These are phyloP conservation scores for Yamadazyma dushanensis DNA, from an alignment of 1,139 yeast species.

Conservation along the genomic window DNA sequence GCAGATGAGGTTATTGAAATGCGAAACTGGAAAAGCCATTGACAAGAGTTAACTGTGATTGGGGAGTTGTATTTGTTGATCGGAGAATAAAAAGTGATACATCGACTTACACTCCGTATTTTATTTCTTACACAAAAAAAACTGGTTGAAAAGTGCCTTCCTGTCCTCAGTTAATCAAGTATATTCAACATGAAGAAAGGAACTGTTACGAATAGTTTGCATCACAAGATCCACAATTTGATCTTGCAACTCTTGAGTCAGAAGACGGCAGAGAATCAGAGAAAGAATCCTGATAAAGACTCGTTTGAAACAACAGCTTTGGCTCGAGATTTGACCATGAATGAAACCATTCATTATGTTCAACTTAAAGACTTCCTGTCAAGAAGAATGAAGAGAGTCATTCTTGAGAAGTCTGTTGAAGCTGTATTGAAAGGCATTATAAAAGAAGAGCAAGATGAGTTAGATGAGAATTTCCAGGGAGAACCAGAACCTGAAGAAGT, in stretches of 20 bases:
- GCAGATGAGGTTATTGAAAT: too few relatives aligned
- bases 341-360: conserved; percentile 55
- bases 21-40: too few relatives aligned
- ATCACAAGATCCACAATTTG: conserved; percentile 50
- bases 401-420: conserved; percentile 58
- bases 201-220: conserved; percentile 36
- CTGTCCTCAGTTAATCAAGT: too few relatives aligned
- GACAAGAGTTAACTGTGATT: too few relatives aligned
- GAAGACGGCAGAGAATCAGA: conserved; percentile 46
- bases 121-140: too few relatives aligned
- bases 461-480: conserved; percentile 35
- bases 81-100: too few relatives aligned
- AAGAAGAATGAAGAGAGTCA: conserved; percentile 60
- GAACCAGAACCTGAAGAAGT: conserved; percentile 21
- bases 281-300: conserved; percentile 20
- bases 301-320: conserved; percentile 49
- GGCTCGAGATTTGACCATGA: conserved; percentile 55
- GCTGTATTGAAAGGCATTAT: conserved; percentile 48
- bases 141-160: too few relatives aligned
- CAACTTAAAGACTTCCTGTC: conserved; percentile 63
- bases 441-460: conserved; percentile 44
- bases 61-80: too few relatives aligned
- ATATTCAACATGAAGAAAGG: conserved; percentile 14
- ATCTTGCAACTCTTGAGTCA: conserved; percentile 54
- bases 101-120: too few relatives aligned